Conservation (phyloP, 2,329 filamentous ascomycete species). For the Delphinella strobiligena region DNA sequence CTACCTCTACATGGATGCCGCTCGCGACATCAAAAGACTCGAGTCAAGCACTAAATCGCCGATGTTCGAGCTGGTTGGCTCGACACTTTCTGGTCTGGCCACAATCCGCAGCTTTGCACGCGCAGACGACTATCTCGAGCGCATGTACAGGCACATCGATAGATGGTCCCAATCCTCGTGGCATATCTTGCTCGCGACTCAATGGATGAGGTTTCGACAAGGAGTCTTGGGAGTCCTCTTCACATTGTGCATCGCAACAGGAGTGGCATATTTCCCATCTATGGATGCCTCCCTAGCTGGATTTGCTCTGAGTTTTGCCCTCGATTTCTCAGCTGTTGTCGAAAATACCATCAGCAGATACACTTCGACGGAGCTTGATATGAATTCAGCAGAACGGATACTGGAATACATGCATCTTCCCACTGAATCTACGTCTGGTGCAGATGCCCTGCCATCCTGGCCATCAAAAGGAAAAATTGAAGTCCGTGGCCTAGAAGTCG, state of each 20-base stretch:
- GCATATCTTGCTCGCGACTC: not conserved
- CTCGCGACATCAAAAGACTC: not conserved
- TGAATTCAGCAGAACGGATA: not conserved
- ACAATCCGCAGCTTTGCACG: not conserved
- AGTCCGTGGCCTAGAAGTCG: not conserved
- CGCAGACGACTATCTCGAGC: not conserved
- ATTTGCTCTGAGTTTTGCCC: not conserved
- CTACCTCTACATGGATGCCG: not conserved
- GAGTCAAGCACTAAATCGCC: not conserved
- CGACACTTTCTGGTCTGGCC: not conserved
- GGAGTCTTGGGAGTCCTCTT: not conserved
- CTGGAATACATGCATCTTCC: not conserved
- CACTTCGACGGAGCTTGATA: not conserved
- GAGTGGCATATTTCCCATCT: constrained; percentile 36
- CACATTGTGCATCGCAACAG: constrained; percentile 56
- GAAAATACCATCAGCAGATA: not conserved
- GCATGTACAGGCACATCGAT: not conserved
- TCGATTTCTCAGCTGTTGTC: not conserved
- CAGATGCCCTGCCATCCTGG: not conserved
- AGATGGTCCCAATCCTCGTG: not conserved
- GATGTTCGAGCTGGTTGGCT: not conserved
- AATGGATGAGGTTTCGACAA: not conserved
- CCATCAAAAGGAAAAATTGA: not conserved
- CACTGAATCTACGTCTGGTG: not conserved
- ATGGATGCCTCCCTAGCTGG: not conserved